Evolutionary conservation across 2,329 filamentous ascomycete genomes (phyloP), one percentile per base, ranked within the genome.

Genomic region (Pleurostoma richardsiae): DNA sequence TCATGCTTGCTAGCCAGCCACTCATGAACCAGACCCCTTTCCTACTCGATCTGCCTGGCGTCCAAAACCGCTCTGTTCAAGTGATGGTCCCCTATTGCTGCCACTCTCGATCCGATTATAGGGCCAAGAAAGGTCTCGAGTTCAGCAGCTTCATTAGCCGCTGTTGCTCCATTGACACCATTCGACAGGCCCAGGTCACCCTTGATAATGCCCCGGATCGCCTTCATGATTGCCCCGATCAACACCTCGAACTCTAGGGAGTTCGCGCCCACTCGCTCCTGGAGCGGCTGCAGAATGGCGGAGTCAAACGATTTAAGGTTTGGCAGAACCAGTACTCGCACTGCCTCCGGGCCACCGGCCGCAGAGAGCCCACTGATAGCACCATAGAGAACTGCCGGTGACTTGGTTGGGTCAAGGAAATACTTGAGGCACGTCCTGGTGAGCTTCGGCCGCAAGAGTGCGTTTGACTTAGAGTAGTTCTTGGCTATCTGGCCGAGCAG

Each of bases 401-500:
- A 84, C 60, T 91, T 90, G 40, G 84, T 82, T 0, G 90, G 88
- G 59, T 96, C 91, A 30, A 99, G 79, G 65, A 96, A 92, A 58
- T 87, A 84, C 69, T 96, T 96, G 31, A 97, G 79, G 59, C 90
- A 96, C 0, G 91, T 94, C n/a, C 94, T 81, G 4, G 90, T 91
- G 30, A 99, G 84, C 53, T 95, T 88, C 3, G 91, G 85, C 48
- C 90, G 89, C 29, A 97, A 80, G 10, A 90, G 85, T 40, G 87
- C 83, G 48, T 91, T 95, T 4, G 84, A 86, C 29, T 83, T 78
- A 5, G 86, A 83, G 69, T 95, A 96, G 59, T 91, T 92, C 52
- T 78, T 79, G 4, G 88, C 85, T 38, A 99, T 88, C 33, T 82
- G 80, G 30, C 83, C 85, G 11, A 97, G 79, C 4, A 99, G 76